Evolutionary conservation across 306 rosid species (phyloP), one percentile per base, ranked within the genome.

Genomic region (Rosa persica): DNA sequence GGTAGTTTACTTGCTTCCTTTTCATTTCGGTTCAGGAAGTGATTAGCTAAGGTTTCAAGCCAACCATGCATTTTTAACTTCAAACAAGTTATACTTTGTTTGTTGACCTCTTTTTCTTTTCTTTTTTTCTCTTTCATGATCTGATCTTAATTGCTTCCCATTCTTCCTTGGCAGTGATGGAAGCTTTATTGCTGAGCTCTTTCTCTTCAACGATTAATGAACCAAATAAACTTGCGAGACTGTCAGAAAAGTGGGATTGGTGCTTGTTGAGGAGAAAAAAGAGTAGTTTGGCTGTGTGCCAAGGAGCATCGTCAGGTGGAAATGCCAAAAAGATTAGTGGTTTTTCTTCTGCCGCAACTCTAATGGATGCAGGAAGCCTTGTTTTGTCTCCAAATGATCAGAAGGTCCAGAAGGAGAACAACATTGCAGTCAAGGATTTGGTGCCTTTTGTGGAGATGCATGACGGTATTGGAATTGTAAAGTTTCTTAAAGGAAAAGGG

Each of bases 401-500:
- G 49, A 89, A 84, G 57, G 82, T 64, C 61, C 82, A 85, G 51
- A 39, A 85, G 10, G 89, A 88, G 70, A 68, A 58, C 49, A 8
- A n/a, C 27, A 86, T 86, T 73, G 84, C 64, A 4, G 90, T 87
- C 72, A 87, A 91, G 84, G 91, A 90, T 71, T 84, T 92, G 88
- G 87, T 87, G 70, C 87, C 92, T 78, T 89, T 62, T 86, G 81
- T 81, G 23, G 96, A 91, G 36, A 72, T 89, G 80, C 86, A 85
- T 82, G 91, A 90, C 42, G 98, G 94, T 44, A 82, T 91, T 72
- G 98, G 98, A 30, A 95, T 95, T 81, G 88, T 87, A 57, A 91
- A 89, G 27, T 92, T 92, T 82, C 90, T 95, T 23, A 82, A 79
- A 83, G 98, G 97, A 42, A 95, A 91, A 81, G 84, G 81, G 68